Percentiles rank a stretch among this genome's conserved stretches.
Conservation (phyloP, 306 rosid species). For the Sechiopsis laciniata region DNA sequence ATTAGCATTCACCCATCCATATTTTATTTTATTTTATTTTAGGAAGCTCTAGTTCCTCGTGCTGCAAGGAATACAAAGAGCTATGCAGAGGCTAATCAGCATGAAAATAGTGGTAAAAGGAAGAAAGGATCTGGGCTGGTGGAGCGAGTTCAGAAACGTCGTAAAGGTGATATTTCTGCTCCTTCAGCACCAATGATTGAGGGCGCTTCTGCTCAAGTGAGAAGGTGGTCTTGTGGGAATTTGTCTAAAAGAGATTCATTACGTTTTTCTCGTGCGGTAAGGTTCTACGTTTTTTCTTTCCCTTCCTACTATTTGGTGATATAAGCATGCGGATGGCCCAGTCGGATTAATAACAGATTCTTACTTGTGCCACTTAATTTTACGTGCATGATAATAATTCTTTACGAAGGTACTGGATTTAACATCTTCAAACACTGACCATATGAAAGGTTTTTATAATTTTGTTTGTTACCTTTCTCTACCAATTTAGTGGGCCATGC, state of each 20-base stretch:
- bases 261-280: slow-evolving; percentile 86
- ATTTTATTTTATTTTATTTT: slow-evolving; percentile 26
- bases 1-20: slow-evolving; percentile 1
- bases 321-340: not conserved
- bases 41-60: slow-evolving; percentile 94
- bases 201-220: slow-evolving; percentile 85
- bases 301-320: not conserved
- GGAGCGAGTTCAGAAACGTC: slow-evolving; percentile 71
- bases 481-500: not conserved
- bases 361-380: slow-evolving; percentile 12
- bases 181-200: slow-evolving; percentile 77
- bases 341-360: not conserved
- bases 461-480: slow-evolving; percentile 9
- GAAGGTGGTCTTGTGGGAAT: slow-evolving; percentile 90
- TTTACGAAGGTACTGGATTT: not conserved
- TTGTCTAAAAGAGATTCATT: slow-evolving; percentile 80
- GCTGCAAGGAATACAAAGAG: slow-evolving; percentile 88
- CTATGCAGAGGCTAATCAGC: slow-evolving; percentile 74
- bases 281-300: slow-evolving; percentile 18
- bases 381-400: slow-evolving; percentile 2
- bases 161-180: slow-evolving; percentile 61
- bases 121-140: slow-evolving; percentile 76
- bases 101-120: slow-evolving; percentile 73
- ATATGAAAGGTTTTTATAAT: not conserved
- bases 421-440: not conserved